phyloP scores from a whole-genome alignment of 1,139 yeast genomes.

The Yamadazyma trypodendri region DNA sequence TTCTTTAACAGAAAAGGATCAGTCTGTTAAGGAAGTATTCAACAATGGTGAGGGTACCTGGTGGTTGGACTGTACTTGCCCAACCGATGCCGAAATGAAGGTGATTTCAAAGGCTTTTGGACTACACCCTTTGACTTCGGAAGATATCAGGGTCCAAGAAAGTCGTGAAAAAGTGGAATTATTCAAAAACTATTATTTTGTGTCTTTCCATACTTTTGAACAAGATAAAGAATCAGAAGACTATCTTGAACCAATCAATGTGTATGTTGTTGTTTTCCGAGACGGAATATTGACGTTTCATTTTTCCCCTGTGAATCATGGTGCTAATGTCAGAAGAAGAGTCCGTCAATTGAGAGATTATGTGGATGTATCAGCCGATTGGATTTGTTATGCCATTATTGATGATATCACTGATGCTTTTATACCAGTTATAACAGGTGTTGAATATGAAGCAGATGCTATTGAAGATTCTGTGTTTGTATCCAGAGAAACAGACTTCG shows the following conservation, averaged over 20 bases:
- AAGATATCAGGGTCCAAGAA: constrained; percentile 82
- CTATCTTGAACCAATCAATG: constrained; percentile 82
- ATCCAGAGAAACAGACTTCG: constrained; percentile 51
- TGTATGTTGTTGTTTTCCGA: constrained; percentile 83
- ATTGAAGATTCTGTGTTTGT: constrained; percentile 72
- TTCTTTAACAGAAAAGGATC: constrained; percentile 63
- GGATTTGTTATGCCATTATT: constrained; percentile 90
- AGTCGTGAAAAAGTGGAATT: constrained; percentile 83
- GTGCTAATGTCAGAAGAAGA: constrained; percentile 87
- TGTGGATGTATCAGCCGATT: constrained; percentile 83
- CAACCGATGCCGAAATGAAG: constrained; percentile 69
- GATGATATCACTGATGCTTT: constrained; percentile 94
- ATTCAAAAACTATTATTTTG: constrained; percentile 72
- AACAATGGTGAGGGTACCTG: constrained; percentile 60
- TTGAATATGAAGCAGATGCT: constrained; percentile 89
- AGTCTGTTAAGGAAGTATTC: constrained; percentile 65
- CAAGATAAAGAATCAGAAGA: constrained; percentile 76
- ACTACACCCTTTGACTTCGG: constrained; percentile 80
- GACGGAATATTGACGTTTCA: constrained; percentile 86
- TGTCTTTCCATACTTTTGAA: constrained; percentile 80
- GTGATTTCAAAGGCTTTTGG: constrained; percentile 69
- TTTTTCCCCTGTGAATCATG: constrained; percentile 76
- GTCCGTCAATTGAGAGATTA: constrained; percentile 88
- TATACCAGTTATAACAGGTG: constrained; percentile 84
- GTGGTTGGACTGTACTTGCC: constrained; percentile 77